Evolutionary conservation across 129 eudicot species (phyloP).

Genomic region (Silybum marianum): DNA sequence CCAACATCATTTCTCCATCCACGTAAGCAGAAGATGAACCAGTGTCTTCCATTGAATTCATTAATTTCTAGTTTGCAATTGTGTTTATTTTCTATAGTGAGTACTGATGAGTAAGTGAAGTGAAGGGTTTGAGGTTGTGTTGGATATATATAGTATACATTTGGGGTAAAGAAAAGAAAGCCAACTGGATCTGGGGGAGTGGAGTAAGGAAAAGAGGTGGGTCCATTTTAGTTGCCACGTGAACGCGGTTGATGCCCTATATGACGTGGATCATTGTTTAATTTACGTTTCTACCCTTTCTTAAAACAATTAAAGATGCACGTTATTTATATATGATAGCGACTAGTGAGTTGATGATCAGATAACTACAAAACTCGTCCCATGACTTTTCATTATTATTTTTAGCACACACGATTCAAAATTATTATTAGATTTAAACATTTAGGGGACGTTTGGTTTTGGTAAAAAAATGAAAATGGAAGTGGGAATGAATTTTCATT

Average conservation of each 20-base stretch:
- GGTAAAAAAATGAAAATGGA: no score
- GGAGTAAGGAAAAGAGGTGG: not conserved
- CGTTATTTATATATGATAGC: not conserved
- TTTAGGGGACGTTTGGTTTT: no score
- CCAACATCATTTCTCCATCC: not conserved
- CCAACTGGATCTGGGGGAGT: not conserved
- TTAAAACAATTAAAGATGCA: no score
- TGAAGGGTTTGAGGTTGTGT: not conserved
- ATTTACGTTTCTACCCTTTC: not conserved
- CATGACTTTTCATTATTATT: no score
- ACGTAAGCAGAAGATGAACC: not conserved
- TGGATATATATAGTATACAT: not conserved
- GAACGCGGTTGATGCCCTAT: not conserved
- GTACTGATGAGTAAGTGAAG: not conserved
- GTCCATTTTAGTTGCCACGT: not conserved
- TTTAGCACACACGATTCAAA: no score
- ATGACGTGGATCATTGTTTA: not conserved
- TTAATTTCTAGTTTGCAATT: not conserved
- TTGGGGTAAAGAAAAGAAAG: not conserved
- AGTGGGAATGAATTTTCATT: no score
- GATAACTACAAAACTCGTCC: no score
- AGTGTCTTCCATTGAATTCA: not conserved
- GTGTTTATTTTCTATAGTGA: no score
- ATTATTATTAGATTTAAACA: not conserved
- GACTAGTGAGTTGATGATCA: not conserved